Evolutionary conservation across 140 eudicot species (phyloP).

Genomic region (Cichorium intybus): DNA sequence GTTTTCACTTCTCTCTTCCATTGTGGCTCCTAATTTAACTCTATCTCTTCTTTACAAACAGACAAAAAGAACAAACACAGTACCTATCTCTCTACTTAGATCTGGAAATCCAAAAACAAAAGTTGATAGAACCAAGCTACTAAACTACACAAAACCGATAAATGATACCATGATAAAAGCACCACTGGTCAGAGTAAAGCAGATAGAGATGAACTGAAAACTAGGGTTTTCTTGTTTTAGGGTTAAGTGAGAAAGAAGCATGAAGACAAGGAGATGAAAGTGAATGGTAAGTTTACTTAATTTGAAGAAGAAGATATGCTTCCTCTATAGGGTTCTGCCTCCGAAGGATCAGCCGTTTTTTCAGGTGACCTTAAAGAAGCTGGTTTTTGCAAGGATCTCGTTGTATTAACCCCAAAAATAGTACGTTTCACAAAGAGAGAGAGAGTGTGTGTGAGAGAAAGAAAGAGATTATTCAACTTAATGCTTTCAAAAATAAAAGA

Average conservation of each 20-base stretch:
- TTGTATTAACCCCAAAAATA: constrained; percentile 28
- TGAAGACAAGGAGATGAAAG: constrained; percentile 27
- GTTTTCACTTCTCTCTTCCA: constrained; percentile 48
- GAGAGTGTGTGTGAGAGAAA: too few relatives aligned
- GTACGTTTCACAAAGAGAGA: constrained; percentile 18
- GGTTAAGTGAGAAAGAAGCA: constrained; percentile 44
- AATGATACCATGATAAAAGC: constrained; percentile 7
- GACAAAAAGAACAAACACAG: background rate
- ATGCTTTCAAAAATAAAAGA: background rate
- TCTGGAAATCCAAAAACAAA: constrained; percentile 23
- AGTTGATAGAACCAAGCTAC: background rate
- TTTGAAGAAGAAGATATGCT: constrained; percentile 58
- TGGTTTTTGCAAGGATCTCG: constrained; percentile 43
- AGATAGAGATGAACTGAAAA: constrained; percentile 12
- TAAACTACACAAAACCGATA: background rate
- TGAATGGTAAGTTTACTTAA: constrained; percentile 29
- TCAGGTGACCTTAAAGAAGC: constrained; percentile 59
- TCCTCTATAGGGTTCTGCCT: constrained; percentile 52
- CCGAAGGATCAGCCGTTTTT: constrained; percentile 95
- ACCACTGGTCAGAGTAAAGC: constrained; percentile 3
- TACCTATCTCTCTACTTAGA: constrained; percentile 8
- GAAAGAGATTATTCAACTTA: constrained; percentile 5
- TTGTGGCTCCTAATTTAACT: constrained; percentile 3
- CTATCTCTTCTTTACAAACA: background rate
- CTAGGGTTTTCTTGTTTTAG: constrained; percentile 30